Conservation (phyloP, 305 asterid species). For the Rubia balearica region DNA sequence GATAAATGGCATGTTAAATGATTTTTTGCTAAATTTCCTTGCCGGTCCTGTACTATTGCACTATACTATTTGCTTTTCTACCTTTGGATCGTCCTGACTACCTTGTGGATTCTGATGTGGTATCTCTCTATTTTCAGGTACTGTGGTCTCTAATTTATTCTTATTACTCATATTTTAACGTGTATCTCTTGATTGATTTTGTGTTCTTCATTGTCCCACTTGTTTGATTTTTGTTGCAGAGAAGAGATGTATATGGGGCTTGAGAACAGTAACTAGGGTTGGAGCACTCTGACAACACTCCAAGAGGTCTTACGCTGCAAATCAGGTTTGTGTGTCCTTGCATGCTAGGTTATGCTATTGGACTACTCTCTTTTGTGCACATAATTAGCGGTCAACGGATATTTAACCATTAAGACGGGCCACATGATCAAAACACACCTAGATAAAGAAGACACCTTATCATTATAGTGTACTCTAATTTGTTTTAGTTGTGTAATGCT, state of each 20-base stretch:
- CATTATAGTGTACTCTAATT: too few relatives aligned
- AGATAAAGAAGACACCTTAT: too few relatives aligned
- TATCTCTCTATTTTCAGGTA: slow-evolving; percentile 64
- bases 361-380: background rate
- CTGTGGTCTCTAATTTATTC: background rate
- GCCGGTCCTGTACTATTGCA: too few relatives aligned
- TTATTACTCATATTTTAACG: background rate
- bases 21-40: too few relatives aligned
- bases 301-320: slow-evolving; percentile 51
- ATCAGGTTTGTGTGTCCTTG: slow-evolving; percentile 45
- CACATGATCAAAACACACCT: too few relatives aligned
- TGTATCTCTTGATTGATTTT: slow-evolving; percentile 1
- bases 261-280: slow-evolving; percentile 97
- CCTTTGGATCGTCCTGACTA: slow-evolving; percentile 69
- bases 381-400: too few relatives aligned
- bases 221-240: slow-evolving; percentile 39
- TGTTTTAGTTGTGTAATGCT: too few relatives aligned
- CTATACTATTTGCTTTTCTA: slow-evolving; percentile 38
- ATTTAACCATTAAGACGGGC: too few relatives aligned
- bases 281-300: slow-evolving; percentile 82
- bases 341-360: background rate
- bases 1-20: too few relatives aligned
- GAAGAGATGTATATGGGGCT: slow-evolving; percentile 90
- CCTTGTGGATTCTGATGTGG: slow-evolving; percentile 63
- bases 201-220: background rate